Percentiles rank a stretch among this genome's conserved stretches.
Evolutionary conservation across 176 grass and related monocot species (phyloP).

Genomic region (Lolium perenne): DNA sequence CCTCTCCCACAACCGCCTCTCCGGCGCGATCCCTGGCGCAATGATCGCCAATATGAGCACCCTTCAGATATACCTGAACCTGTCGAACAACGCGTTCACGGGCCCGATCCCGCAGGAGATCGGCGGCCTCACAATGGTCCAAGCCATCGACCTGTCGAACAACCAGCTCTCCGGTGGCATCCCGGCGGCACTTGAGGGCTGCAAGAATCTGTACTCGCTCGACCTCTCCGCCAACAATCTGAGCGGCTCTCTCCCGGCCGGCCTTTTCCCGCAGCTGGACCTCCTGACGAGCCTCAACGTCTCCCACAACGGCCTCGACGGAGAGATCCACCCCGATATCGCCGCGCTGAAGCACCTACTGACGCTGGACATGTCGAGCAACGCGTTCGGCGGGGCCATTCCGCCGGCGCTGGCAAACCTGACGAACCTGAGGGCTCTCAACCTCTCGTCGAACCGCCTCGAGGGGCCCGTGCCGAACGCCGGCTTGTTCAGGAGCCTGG

Average conservation of each 20-base stretch:
- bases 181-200: constrained; percentile 64
- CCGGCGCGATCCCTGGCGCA: constrained; percentile 55
- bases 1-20: constrained; percentile 74
- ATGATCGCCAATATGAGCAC: constrained; percentile 55
- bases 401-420: constrained; percentile 66
- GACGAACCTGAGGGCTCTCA: constrained; percentile 57
- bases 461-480: constrained; percentile 58
- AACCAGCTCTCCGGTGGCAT: constrained; percentile 75
- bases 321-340: constrained; percentile 60
- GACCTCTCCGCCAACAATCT: constrained; percentile 79
- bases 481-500: constrained; percentile 72
- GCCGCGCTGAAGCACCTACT: constrained; percentile 48
- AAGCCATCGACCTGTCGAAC: constrained; percentile 74
- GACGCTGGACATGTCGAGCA: constrained; percentile 75
- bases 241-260: constrained; percentile 44
- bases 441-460: constrained; percentile 76
- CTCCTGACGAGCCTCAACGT: constrained; percentile 74
- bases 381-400: constrained; percentile 64
- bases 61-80: constrained; percentile 71
- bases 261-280: constrained; percentile 73
- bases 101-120: constrained; percentile 67
- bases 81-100: constrained; percentile 63
- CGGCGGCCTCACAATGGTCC: constrained; percentile 71
- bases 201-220: constrained; percentile 74
- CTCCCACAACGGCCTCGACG: constrained; percentile 69